Percentiles rank a stretch among this genome's conserved stretches.
phyloP scores from a whole-genome alignment of 345 rosid genomes.

The Hibiscus tridactylites region DNA sequence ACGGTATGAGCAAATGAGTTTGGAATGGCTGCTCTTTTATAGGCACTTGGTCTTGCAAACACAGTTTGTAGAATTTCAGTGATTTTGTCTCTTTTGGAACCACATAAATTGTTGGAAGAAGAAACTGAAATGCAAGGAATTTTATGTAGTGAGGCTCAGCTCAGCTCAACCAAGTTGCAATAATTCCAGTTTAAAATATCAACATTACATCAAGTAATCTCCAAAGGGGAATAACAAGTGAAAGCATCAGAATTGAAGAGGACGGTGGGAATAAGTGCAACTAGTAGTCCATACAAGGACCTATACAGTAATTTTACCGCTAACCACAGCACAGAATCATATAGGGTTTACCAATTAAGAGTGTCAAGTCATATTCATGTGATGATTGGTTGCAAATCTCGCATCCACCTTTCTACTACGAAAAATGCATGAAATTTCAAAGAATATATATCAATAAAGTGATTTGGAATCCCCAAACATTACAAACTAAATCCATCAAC shows the following conservation, averaged over 20 bases:
- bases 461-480: too few relatives aligned
- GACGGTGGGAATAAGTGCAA: too few relatives aligned
- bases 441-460: background rate
- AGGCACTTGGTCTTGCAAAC: conserved; percentile 29
- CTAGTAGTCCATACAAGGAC: too few relatives aligned
- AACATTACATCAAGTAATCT: too few relatives aligned
- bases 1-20: conserved; percentile 33
- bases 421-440: background rate
- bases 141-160: background rate
- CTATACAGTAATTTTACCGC: too few relatives aligned
- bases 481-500: too few relatives aligned
- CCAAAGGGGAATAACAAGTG: too few relatives aligned
- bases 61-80: conserved; percentile 24
- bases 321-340: too few relatives aligned
- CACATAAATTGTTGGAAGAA: conserved; percentile 19
- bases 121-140: background rate
- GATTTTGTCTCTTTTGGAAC: conserved; percentile 55
- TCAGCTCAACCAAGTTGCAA: conserved; percentile 3
- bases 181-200: background rate
- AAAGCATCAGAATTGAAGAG: too few relatives aligned
- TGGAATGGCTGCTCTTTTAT: conserved; percentile 44
- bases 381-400: conserved; percentile 58
- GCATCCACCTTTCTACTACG: conserved; percentile 28
- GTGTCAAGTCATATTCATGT: conserved; percentile 30
- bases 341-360: background rate